Percentiles rank a stretch among this genome's conserved stretches.
Evolutionary conservation across 768 basidiomycete genomes (phyloP).

Genomic region (Erythrobasidium yunnanense): DNA sequence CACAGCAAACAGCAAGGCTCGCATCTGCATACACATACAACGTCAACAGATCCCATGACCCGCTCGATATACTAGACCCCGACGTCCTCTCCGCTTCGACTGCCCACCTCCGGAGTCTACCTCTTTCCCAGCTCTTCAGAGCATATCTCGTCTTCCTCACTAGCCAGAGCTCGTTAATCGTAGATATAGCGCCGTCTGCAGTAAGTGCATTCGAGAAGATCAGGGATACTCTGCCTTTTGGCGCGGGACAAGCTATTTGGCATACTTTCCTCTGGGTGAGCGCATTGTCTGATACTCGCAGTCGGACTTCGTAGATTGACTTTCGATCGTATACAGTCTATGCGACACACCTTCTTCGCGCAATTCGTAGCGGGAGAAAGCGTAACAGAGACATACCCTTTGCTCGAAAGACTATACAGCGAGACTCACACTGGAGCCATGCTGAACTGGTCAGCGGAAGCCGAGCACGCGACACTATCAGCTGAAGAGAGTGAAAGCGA

Average conservation of each 20-base stretch:
- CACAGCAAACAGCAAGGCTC: too few species aligned
- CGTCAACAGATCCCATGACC: not conserved
- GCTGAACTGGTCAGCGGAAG: conserved; percentile 37
- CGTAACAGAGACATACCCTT: conserved; percentile 4
- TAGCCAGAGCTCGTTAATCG: not conserved
- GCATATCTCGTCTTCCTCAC: conserved; percentile 17
- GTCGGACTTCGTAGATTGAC: not conserved
- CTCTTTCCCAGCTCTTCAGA: conserved; percentile 6
- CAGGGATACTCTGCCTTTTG: conserved; percentile 19
- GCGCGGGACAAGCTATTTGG: conserved; percentile 2
- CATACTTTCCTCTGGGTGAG: conserved; percentile 1
- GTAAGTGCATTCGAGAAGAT: not conserved
- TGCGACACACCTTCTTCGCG: conserved; percentile 35
- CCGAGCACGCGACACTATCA: conserved; percentile 19
- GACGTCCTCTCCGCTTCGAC: not conserved
- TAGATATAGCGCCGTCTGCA: conserved; percentile 10
- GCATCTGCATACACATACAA: too few species aligned
- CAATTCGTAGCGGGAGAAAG: conserved; percentile 34
- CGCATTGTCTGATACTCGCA: too few species aligned
- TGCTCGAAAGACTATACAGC: conserved; percentile 6
- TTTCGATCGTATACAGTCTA: conserved; percentile 15
- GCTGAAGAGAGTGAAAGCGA: not conserved
- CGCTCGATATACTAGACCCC: not conserved
- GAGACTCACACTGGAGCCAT: conserved; percentile 25
- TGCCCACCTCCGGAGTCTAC: not conserved